phyloP scores from a whole-genome alignment of 2,329 filamentous ascomycete species.

The Pseudocercospora musae region DNA sequence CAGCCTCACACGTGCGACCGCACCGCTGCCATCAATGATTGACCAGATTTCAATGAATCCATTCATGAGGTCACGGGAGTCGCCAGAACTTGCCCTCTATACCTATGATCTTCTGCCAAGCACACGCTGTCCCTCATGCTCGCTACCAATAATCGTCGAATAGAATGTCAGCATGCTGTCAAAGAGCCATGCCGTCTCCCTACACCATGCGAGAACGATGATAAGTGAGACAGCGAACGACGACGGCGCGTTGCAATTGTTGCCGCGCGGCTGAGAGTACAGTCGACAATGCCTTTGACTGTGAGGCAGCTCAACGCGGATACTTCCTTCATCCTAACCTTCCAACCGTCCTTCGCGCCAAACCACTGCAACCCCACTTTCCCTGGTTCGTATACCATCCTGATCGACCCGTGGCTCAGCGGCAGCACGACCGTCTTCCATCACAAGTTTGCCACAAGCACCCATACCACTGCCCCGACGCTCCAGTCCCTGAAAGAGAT shows the following conservation, averaged over 20 bases:
- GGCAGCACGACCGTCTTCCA: slow-evolving; percentile 60
- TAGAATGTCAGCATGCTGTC: background rate
- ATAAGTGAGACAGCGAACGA: slow-evolving; percentile 3
- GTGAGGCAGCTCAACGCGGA: slow-evolving; percentile 64
- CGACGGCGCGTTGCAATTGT: background rate
- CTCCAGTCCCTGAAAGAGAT: slow-evolving; percentile 57
- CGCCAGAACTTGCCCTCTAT: background rate
- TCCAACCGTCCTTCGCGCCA: slow-evolving; percentile 53
- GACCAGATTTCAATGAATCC: background rate
- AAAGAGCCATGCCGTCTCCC: background rate
- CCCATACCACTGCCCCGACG: slow-evolving; percentile 54
- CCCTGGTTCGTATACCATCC: slow-evolving; percentile 59
- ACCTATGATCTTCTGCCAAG: background rate
- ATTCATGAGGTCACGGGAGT: background rate
- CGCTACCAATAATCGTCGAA: background rate
- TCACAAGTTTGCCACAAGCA: slow-evolving; percentile 58
- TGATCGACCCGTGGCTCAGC: slow-evolving; percentile 69
- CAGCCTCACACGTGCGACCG: too few relatives aligned
- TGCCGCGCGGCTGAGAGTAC: background rate
- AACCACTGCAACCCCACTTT: slow-evolving; percentile 38
- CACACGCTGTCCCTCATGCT: background rate
- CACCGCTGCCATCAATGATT: background rate
- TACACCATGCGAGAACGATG: slow-evolving; percentile 1
- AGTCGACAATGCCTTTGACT: slow-evolving; percentile 56
- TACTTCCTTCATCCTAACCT: slow-evolving; percentile 63